These are phyloP conservation scores for Pseudogymnoascus sp. DNA, from an alignment of 2,329 filamentous ascomycete genomes.

Conservation along the genomic window DNA sequence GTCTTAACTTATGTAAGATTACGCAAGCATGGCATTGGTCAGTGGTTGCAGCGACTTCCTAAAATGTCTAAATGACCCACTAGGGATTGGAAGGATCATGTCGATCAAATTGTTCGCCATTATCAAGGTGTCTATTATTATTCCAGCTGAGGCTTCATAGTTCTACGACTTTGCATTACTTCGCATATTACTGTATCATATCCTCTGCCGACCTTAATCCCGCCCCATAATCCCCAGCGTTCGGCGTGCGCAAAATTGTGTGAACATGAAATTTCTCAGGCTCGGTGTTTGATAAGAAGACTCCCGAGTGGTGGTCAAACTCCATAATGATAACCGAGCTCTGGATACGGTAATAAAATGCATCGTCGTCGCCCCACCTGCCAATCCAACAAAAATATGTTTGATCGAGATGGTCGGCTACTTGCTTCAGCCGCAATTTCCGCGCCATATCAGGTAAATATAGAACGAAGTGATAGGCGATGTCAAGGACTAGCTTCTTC, in stretches of 20 bases:
- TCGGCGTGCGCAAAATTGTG: conserved; percentile 64
- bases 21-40: not conserved
- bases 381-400: conserved; percentile 80
- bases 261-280: conserved; percentile 76
- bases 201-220: conserved; percentile 30
- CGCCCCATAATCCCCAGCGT: conserved; percentile 68
- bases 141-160: not conserved
- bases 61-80: not conserved
- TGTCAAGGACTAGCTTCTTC: conserved; percentile 46
- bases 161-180: not conserved
- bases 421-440: conserved; percentile 45
- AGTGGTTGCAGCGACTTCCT: not conserved
- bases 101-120: not conserved
- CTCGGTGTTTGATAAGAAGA: conserved; percentile 66
- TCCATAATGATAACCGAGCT: conserved; percentile 68
- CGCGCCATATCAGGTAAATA: conserved; percentile 44
- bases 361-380: conserved; percentile 55
- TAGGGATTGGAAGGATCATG: not conserved
- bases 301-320: conserved; percentile 74
- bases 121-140: not conserved
- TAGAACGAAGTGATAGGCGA: conserved; percentile 63
- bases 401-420: conserved; percentile 53
- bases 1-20: not conserved
- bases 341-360: conserved; percentile 74
- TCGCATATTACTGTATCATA: not conserved